These are phyloP conservation scores for Pseudozyma pruni DNA, from an alignment of 1,284 basidiomycete species.

Conservation along the genomic window DNA sequence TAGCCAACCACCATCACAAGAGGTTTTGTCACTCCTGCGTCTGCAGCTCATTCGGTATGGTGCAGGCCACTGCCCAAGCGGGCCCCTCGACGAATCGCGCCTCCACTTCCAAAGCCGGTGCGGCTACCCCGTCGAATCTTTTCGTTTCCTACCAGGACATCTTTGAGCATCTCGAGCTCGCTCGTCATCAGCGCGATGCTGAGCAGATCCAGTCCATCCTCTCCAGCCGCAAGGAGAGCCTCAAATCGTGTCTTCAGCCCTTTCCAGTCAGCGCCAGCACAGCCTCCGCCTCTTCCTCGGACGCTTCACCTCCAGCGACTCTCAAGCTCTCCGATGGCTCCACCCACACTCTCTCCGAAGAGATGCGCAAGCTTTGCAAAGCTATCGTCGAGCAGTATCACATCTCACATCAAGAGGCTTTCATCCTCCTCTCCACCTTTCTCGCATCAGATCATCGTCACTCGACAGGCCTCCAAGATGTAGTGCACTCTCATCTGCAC, in stretches of 20 bases:
- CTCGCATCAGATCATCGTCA: conserved; percentile 81
- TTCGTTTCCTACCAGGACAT: conserved; percentile 58
- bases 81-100: conserved; percentile 12
- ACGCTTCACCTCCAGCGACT: conserved; percentile 57
- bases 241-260: conserved; percentile 47
- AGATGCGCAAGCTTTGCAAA: conserved; percentile 76
- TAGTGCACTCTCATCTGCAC: conserved; percentile 17
- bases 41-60: conserved; percentile 3
- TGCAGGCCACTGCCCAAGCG: conserved; percentile 7
- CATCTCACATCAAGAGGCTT: conserved; percentile 80
- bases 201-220: conserved; percentile 43
- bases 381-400: conserved; percentile 78
- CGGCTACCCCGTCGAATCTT: conserved; percentile 10
- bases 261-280: conserved; percentile 20
- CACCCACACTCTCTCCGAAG: conserved; percentile 73
- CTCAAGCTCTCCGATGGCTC: conserved; percentile 77
- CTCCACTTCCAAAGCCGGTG: conserved; percentile 9
- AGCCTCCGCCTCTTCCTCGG: conserved; percentile 5
- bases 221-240: conserved; percentile 25
- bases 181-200: conserved; percentile 36
- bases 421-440: conserved; percentile 79
- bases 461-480: conserved; percentile 24
- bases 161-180: conserved; percentile 59
- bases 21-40: too few species aligned
- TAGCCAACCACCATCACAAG: background rate